Percentiles rank a stretch among this genome's conserved stretches.
phyloP scores from a whole-genome alignment of 257 asterid species.

The Prunella vulgaris region DNA sequence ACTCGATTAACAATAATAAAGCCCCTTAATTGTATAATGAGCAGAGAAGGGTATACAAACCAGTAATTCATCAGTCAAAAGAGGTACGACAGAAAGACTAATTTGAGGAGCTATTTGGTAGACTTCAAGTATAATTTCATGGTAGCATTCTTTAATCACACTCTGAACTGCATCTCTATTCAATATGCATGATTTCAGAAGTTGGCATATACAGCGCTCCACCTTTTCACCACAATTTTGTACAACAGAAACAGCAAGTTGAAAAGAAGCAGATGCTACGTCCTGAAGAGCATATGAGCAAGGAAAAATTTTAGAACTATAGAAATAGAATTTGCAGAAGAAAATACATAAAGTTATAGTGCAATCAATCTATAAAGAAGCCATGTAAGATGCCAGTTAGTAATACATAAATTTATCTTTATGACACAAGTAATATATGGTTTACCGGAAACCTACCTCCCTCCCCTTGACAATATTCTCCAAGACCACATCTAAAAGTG shows the following conservation, averaged over 20 bases:
- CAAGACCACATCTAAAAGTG: slow-evolving; percentile 66
- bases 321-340: slow-evolving; percentile 6
- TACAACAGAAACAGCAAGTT: slow-evolving; percentile 64
- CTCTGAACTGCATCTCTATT: slow-evolving; percentile 59
- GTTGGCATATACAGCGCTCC: slow-evolving; percentile 44
- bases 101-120: slow-evolving; percentile 67
- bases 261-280: slow-evolving; percentile 48
- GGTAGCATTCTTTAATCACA: slow-evolving; percentile 69
- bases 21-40: slow-evolving; percentile 12
- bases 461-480: slow-evolving; percentile 61
- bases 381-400: not conserved
- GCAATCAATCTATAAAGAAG: not conserved
- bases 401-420: not conserved
- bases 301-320: not conserved
- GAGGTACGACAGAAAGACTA: slow-evolving; percentile 74
- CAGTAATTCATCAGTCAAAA: slow-evolving; percentile 65
- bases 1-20: slow-evolving; percentile 10
- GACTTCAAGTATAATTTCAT: slow-evolving; percentile 61
- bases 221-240: slow-evolving; percentile 52
- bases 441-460: slow-evolving; percentile 40
- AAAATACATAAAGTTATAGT: slow-evolving; percentile 7
- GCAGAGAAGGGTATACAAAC: slow-evolving; percentile 42
- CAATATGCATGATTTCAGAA: slow-evolving; percentile 72
- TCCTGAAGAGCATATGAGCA: slow-evolving; percentile 47
- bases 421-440: not conserved